phyloP scores from a whole-genome alignment of 768 basidiomycete genomes.

The Boletus bicolor region DNA sequence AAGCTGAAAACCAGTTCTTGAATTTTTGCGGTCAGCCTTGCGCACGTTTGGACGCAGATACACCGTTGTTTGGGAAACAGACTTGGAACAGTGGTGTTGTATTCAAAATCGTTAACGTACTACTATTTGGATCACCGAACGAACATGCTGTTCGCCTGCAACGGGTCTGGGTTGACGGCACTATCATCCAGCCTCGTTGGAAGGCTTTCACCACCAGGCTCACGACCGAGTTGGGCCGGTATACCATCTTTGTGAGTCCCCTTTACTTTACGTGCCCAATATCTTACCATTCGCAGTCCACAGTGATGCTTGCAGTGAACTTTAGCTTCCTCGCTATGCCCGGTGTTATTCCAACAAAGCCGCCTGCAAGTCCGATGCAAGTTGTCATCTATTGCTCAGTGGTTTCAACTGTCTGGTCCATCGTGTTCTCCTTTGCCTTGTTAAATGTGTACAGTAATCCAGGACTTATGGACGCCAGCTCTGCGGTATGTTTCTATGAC shows the following conservation, averaged over 20 bases:
- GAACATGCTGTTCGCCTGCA: conserved; percentile 15
- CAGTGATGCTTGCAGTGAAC: conserved; percentile 18
- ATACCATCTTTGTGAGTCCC: conserved; percentile 11
- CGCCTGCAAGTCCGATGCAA: neutral
- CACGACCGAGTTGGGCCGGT: conserved; percentile 6
- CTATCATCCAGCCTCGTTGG: conserved; percentile 10
- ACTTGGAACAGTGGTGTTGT: neutral
- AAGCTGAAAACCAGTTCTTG: conserved; percentile 17
- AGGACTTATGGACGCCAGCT: neutral
- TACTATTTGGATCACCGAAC: conserved; percentile 2
- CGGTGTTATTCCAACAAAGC: neutral
- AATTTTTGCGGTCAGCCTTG: conserved; percentile 11
- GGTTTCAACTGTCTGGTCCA: conserved; percentile 8
- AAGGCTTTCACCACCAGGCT: conserved; percentile 10
- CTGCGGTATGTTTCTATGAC: conserved; percentile 4
- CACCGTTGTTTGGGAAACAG: conserved; percentile 5
- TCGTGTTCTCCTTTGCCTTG: conserved; percentile 10
- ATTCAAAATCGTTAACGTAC: neutral
- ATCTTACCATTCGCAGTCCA: conserved; percentile 6
- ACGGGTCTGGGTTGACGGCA: conserved; percentile 10
- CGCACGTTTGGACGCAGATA: conserved; percentile 12
- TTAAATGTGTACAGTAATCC: conserved; percentile 13
- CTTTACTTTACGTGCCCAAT: neutral
- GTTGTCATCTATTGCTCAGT: conserved; percentile 15
- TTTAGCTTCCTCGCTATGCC: conserved; percentile 17